Base-by-base conservation (phyloP, 768 basidiomycete genomes). In the Boletus vinaceobasis region DNA sequence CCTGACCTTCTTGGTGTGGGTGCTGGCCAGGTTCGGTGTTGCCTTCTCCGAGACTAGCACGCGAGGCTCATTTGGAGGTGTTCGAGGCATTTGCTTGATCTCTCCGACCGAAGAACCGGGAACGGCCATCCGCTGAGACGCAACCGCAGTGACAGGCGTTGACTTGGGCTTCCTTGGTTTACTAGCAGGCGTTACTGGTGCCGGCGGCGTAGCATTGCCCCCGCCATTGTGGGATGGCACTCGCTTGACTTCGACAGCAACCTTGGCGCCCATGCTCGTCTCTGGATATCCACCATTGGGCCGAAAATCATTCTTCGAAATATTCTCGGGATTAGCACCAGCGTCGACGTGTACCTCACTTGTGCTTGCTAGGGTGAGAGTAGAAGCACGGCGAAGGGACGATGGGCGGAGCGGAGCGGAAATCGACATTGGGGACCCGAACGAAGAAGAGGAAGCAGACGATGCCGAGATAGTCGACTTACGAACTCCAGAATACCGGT, bases 171-270 rank as follows among this genome's bases (percentile, higher is more conserved):
- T 62, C 59, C 44, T 67, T 11, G 62, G 23, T 35, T 59, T 65
- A 46, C 49, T 46, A 9, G 43, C 44, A 27, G 63, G 53, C n/a
- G 56, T 60, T 7, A 47, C 47, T 27, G 62, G 50, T 11, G 14
- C 46, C n/a, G 39, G 27, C 13, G 27, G 43, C 10, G 32, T 11
- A 42, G 38, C 32, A 40, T 39, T 48, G 5, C 33, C 49, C 10
- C 32, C 44, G 5, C 23, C 43, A 31, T 82, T 80, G 67, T 82
- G 87, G 10, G 80, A 82, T 10, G 85, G 85, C 0, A 80, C 83
- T 37, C 84, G 83, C 55, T 70, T 70, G 29, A 61, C 62, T 32
- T 63, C 60, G 52, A 65, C 55, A 53, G 59, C 42, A 56, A 61
- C 60, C 36, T 65, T 60, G 52, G 59, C 17, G 53, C 60, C 44